Conservation (phyloP, 148 eudicot genomes). For the Heliamphora exappendiculata region DNA sequence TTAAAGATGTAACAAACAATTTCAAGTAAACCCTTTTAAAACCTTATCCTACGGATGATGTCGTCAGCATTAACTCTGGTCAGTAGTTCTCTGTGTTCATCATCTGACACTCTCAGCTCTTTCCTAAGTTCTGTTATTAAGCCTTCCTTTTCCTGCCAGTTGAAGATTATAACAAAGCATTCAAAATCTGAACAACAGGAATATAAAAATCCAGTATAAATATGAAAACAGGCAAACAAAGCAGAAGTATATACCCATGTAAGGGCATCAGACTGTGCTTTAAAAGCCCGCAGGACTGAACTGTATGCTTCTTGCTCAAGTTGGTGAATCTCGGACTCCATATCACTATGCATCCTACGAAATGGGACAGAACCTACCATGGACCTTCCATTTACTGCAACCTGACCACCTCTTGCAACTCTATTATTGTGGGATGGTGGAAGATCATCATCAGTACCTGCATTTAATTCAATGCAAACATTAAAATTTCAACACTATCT, state of each 20-base stretch:
- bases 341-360: constrained; percentile 53
- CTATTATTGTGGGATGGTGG: constrained; percentile 32
- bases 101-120: constrained; percentile 94
- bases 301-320: constrained; percentile 90
- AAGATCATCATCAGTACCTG: constrained; percentile 50
- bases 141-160: constrained; percentile 79
- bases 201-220: neutral
- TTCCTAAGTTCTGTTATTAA: constrained; percentile 87
- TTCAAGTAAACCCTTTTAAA: constrained; percentile 3
- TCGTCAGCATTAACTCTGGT: constrained; percentile 71
- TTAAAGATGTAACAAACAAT: neutral
- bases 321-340: constrained; percentile 78
- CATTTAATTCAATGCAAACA: constrained; percentile 24
- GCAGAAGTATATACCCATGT: constrained; percentile 59
- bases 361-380: constrained; percentile 35
- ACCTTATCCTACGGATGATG: constrained; percentile 67
- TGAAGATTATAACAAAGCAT: constrained; percentile 6
- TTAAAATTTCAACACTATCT: neutral
- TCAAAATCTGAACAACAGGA: constrained; percentile 15
- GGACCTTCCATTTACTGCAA: constrained; percentile 33
- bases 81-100: constrained; percentile 89
- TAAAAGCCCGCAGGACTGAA: constrained; percentile 83
- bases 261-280: constrained; percentile 93
- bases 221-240: neutral
- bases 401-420: constrained; percentile 28